These are phyloP conservation scores for Priceomyces carsonii DNA, from an alignment of 805 yeast genomes.

Conservation along the genomic window DNA sequence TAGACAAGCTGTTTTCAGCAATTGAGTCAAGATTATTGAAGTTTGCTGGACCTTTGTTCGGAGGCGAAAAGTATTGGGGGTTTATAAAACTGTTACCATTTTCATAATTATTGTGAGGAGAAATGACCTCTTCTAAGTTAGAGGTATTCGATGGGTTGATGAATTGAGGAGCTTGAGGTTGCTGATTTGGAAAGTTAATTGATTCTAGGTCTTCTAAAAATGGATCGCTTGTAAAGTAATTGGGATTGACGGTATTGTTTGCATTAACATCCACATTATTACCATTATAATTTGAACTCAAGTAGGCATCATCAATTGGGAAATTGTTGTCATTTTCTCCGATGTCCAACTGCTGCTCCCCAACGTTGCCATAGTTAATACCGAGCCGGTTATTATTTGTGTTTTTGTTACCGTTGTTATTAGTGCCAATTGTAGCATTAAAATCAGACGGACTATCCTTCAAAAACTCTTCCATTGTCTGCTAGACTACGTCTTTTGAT, in stretches of 20 bases:
- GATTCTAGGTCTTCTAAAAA: slow-evolving; percentile 32
- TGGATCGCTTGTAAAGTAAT: slow-evolving; percentile 27
- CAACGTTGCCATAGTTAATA: slow-evolving; percentile 4
- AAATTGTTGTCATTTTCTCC: not conserved
- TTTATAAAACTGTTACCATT: slow-evolving; percentile 22
- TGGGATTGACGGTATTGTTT: slow-evolving; percentile 12
- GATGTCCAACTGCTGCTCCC: too few relatives aligned
- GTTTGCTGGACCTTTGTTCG: slow-evolving; percentile 19
- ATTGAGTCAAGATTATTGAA: slow-evolving; percentile 32
- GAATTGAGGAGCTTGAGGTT: slow-evolving; percentile 13
- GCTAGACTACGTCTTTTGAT: not conserved
- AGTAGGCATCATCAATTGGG: slow-evolving; percentile 4
- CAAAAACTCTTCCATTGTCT: slow-evolving; percentile 30
- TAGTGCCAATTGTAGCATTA: slow-evolving; percentile 6
- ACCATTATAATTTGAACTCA: slow-evolving; percentile 8
- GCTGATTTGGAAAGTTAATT: slow-evolving; percentile 10
- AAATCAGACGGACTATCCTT: slow-evolving; percentile 33
- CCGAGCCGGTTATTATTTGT: slow-evolving; percentile 4
- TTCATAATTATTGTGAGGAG: slow-evolving; percentile 25
- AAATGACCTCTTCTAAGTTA: slow-evolving; percentile 38
- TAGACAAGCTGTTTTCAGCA: slow-evolving; percentile 26
- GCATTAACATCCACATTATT: slow-evolving; percentile 18
- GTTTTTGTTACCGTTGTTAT: slow-evolving; percentile 6
- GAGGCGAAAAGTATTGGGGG: slow-evolving; percentile 45
- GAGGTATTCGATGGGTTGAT: slow-evolving; percentile 18